Evolutionary conservation across 208 protist species (phyloP), one percentile per base, ranked within the genome.

Genomic region (Tetramitus jugosus): DNA sequence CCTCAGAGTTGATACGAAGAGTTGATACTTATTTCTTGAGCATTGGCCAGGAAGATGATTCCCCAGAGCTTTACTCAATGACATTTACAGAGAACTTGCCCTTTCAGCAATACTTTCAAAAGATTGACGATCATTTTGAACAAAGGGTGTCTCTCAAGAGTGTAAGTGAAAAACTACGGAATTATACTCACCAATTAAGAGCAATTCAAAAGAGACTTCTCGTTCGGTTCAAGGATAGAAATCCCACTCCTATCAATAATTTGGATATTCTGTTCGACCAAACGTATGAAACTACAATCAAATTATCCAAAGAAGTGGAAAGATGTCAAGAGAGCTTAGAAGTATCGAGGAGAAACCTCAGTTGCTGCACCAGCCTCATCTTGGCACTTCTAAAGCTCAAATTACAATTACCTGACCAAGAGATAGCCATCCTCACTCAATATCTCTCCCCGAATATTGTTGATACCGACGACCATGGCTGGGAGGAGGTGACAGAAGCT

Each of bases 191-290:
- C 14, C 83, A 87, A 72, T 80, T 88, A 26, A 81, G 93, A 14
- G 85, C 84, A 0, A 87, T 96, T 31, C 86, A 97, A 83, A 96
- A 95, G 85, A 87, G 93, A 3, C 81, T 96, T 20, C 80, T 96
- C 6, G 81, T 87, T 3, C 81, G 92, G 37, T 94, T 93, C 77
- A 92, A 94, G 35, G 92, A 96, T 74, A 83, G 87, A 31, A 95
- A 90, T 81, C 91, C 92, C 13, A 82, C 83, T 23, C 84, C 86
- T 37, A 74, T 89, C 4, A 81, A 87, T 3, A 84, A 87, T n/a
- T 81, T 95, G n/a, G 85, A 88, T 26, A 60, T 84, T 14, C 87
- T 97, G 7, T 89, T 97, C 46, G 82, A 91, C 35, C 86, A 91
- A 42, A 89, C 86, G 62, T 94, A 93, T 81, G 61, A 43, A 3